Evolutionary conservation across 1,139 yeast species (phyloP).

Genomic region (Arxiozyma heterogenica): DNA sequence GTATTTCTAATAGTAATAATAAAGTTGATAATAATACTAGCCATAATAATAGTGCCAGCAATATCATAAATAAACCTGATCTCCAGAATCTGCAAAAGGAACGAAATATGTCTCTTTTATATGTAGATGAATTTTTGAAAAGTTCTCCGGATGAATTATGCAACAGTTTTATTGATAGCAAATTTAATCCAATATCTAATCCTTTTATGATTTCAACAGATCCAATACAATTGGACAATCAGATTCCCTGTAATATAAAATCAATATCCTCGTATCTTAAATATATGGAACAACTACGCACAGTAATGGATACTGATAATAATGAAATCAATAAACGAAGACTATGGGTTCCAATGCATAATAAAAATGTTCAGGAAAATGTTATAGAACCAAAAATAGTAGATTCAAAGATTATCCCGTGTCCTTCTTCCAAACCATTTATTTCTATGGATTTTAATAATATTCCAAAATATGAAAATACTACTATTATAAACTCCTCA

Average conservation of each 20-base stretch:
- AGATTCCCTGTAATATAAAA: background rate
- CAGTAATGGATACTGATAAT: background rate
- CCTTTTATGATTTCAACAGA: background rate
- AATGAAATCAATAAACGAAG: constrained; percentile 1
- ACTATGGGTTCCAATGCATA: constrained; percentile 1
- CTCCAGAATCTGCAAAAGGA: constrained; percentile 1
- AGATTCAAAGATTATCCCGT: background rate
- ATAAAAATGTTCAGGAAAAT: background rate
- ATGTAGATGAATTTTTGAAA: constrained; percentile 3
- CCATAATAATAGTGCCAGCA: background rate
- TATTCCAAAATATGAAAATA: constrained; percentile 4
- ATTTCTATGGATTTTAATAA: background rate
- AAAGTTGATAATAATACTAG: no score
- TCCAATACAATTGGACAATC: background rate
- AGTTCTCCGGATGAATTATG: background rate
- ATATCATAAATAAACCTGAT: background rate
- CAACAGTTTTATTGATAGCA: background rate
- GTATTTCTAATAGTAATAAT: background rate
- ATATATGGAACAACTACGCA: background rate
- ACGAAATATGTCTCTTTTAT: background rate
- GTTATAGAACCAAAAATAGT: background rate
- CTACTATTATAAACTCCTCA: constrained; percentile 9
- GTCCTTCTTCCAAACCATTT: background rate
- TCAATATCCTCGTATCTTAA: constrained; percentile 2
- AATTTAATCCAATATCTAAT: background rate